These are phyloP conservation scores for Leptosphaerulina australis DNA, from an alignment of 2,329 filamentous ascomycete species.

Conservation along the genomic window DNA sequence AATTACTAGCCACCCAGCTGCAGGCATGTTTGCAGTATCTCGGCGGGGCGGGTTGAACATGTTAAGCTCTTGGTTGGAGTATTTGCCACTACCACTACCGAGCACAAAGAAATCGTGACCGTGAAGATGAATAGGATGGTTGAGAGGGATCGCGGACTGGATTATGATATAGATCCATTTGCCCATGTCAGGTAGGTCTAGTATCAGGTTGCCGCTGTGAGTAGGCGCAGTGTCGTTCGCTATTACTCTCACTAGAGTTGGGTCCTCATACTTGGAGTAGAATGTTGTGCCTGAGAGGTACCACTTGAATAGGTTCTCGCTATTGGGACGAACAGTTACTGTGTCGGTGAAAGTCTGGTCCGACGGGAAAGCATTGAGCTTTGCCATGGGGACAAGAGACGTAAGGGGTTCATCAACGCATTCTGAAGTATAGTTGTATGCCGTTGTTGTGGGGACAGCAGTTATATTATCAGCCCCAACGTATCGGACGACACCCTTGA, in stretches of 20 bases:
- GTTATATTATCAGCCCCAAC: slow-evolving; percentile 31
- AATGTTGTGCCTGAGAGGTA: slow-evolving; percentile 48
- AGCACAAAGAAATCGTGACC: slow-evolving; percentile 64
- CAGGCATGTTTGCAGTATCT: slow-evolving; percentile 40
- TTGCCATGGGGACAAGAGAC: slow-evolving; percentile 42
- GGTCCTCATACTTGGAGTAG: slow-evolving; percentile 45
- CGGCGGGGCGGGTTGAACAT: neutral
- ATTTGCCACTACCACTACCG: slow-evolving; percentile 36
- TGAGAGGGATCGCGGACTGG: slow-evolving; percentile 40
- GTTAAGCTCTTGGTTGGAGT: too few relatives aligned
- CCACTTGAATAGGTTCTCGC: slow-evolving; percentile 50
- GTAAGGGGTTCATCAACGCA: slow-evolving; percentile 46
- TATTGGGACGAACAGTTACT: slow-evolving; percentile 34
- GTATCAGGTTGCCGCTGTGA: slow-evolving; percentile 29
- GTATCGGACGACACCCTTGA: slow-evolving; percentile 47
- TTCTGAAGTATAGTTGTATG: slow-evolving; percentile 38
- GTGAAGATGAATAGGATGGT: slow-evolving; percentile 49
- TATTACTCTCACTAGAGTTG: slow-evolving; percentile 45
- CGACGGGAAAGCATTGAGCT: slow-evolving; percentile 29
- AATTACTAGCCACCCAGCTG: slow-evolving; percentile 51
- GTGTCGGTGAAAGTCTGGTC: slow-evolving; percentile 37
- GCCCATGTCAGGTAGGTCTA: slow-evolving; percentile 28
- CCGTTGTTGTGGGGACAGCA: slow-evolving; percentile 37
- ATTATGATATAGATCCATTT: slow-evolving; percentile 51
- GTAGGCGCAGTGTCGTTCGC: slow-evolving; percentile 40